Evolutionary conservation across 2,329 filamentous ascomycete species (phyloP).

Genomic region (Immersiporthe knoxdaviesiana): DNA sequence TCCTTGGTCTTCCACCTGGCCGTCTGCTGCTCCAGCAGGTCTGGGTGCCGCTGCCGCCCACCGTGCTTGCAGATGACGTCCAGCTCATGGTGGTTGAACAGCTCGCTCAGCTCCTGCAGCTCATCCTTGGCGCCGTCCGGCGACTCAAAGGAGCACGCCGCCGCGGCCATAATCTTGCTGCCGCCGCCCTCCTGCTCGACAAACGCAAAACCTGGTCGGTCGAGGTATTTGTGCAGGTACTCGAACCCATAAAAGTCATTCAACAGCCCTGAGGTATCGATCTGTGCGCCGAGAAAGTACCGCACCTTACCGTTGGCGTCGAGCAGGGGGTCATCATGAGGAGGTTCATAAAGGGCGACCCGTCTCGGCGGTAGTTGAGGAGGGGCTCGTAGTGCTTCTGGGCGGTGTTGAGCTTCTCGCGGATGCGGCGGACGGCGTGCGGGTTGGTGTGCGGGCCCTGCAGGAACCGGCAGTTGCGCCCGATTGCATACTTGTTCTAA

Average conservation of each 20-base stretch:
- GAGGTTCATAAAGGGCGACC: slow-evolving; percentile 76
- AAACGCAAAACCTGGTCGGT: slow-evolving; percentile 34
- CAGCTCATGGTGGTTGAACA: slow-evolving; percentile 70
- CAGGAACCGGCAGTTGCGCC: slow-evolving; percentile 77
- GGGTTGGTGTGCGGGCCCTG: slow-evolving; percentile 73
- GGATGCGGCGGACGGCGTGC: slow-evolving; percentile 63
- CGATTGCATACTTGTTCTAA: slow-evolving; percentile 73
- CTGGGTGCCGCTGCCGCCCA: slow-evolving; percentile 61
- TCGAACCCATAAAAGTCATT: slow-evolving; percentile 69
- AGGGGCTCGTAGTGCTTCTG: slow-evolving; percentile 74
- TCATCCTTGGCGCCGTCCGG: slow-evolving; percentile 53
- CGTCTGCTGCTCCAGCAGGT: slow-evolving; percentile 45
- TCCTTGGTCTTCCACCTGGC: slow-evolving; percentile 44
- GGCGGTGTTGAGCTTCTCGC: slow-evolving; percentile 62
- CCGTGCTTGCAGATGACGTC: slow-evolving; percentile 65
- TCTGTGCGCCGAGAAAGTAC: slow-evolving; percentile 72
- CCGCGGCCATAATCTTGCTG: slow-evolving; percentile 28
- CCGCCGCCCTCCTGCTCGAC: slow-evolving; percentile 35
- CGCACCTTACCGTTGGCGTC: slow-evolving; percentile 68
- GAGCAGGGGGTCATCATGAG: slow-evolving; percentile 72
- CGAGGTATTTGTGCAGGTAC: slow-evolving; percentile 57
- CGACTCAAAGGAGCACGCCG: slow-evolving; percentile 9
- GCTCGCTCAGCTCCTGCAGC: slow-evolving; percentile 68
- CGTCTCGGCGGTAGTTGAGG: slow-evolving; percentile 75
- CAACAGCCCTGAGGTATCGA: slow-evolving; percentile 70